These are phyloP conservation scores for Trebouxiophyceae sp. DNA, from an alignment of 163 green algal species.

Conservation along the genomic window DNA sequence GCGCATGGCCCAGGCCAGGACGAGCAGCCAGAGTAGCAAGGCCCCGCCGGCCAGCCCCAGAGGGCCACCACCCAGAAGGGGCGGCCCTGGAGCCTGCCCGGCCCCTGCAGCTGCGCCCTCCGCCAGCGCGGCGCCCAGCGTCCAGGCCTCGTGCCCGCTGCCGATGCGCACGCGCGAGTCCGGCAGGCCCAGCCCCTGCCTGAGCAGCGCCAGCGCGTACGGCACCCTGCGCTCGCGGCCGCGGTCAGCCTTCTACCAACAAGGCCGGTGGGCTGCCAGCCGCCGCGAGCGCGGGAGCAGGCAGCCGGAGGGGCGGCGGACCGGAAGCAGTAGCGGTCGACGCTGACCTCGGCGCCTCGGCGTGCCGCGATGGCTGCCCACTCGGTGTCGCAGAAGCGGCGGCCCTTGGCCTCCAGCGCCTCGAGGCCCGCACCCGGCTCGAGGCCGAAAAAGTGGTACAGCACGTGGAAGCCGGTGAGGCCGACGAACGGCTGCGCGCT, in stretches of 20 bases:
- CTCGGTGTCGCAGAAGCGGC: conserved; percentile 20
- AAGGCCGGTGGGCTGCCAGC: neutral
- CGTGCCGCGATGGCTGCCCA: conserved; percentile 17
- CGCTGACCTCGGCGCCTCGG: conserved; percentile 22
- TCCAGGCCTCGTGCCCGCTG: conserved; percentile 18
- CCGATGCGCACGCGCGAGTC: conserved; percentile 19
- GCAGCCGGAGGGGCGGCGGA: neutral
- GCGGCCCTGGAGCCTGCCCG: neutral
- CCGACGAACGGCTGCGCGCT: conserved; percentile 25
- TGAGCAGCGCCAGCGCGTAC: conserved; percentile 33
- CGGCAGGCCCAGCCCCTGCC: conserved; percentile 23
- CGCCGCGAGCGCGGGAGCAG: neutral
- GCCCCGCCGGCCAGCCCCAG: neutral
- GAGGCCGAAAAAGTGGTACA: conserved; percentile 41
- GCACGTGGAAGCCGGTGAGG: conserved; percentile 44
- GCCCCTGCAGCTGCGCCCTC: conserved; percentile 4
- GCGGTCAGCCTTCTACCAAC: neutral
- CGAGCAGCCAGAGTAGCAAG: neutral
- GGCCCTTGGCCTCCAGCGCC: conserved; percentile 13
- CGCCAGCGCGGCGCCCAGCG: conserved; percentile 21
- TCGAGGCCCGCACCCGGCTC: conserved; percentile 10
- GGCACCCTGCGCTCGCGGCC: conserved; percentile 16
- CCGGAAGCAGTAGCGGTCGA: conserved; percentile 52
- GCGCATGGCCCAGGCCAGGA: neutral
- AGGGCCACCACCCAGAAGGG: neutral